Base-by-base conservation (phyloP, 345 rosid genomes). In the Linum trigynum region DNA sequence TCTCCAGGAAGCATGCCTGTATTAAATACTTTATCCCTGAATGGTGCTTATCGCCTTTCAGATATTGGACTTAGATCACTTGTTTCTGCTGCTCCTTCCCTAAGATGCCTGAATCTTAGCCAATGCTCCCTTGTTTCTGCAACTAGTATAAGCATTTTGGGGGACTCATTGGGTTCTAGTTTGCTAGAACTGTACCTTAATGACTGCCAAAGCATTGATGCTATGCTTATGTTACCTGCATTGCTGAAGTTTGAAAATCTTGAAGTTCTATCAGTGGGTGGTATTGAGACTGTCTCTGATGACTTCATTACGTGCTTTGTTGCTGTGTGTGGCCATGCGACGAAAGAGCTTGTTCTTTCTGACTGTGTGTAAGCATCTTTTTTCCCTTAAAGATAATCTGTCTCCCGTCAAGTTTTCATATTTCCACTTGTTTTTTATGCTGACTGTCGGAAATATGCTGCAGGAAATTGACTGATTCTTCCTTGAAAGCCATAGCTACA, bases 391-490 rank as follows among this genome's bases (percentile, higher is more conserved):
- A 16, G 57, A 41, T 64, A 12, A 14, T 69, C 62, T 14, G 41
- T 11, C 15, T 11, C 38, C 17, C 39, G 12, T 58, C 10, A 11
- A 36, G 32, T 57, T 67, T 55, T n/a, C 42, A 23, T 23, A 23
- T 67, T 59, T 37, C 60, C 69, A 69, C 48, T 62, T 39, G 57
- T 45, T 14, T 2, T 67, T 57, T 58, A 43, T 39, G 42, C 41
- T 55, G 50, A 57, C 32, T 23, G 32, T 23, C 32, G 32, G 62
- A 38, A 56, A 23, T 77, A 74, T 73, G 67, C 50, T 81, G 81
- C 81, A 88, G 97, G 85, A 85, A 81, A 55, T 73, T 94, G 85
- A 88, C 85, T 37, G 98, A 92, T 76, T 73, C 81, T 68, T 88
- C 86, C 65, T 38, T 88, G 75, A 90, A 85, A 84, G 74, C 50